Conservation (phyloP, 257 asterid genomes). For the Nicotiana benthamiana region DNA sequence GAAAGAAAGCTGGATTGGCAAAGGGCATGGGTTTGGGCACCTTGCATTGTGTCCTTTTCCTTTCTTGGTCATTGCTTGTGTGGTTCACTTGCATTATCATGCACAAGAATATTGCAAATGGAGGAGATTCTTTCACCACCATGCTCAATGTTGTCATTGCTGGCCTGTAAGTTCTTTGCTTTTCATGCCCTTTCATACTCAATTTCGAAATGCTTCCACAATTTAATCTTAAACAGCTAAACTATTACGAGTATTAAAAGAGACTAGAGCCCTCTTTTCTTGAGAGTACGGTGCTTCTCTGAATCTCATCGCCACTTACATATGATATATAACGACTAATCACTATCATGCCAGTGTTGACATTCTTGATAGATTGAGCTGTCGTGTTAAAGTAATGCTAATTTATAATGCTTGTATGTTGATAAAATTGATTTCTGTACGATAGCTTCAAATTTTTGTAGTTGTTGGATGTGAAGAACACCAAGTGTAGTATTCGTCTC, state of each 20-base stretch:
- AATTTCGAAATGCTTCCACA: neutral
- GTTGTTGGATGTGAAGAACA: neutral
- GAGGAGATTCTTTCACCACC: constrained; percentile 93
- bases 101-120: constrained; percentile 80
- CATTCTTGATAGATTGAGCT: neutral
- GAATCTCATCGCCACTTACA: neutral
- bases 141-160: constrained; percentile 97
- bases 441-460: neutral
- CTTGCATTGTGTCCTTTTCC: constrained; percentile 79
- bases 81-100: constrained; percentile 94
- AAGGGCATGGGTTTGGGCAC: constrained; percentile 94
- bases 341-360: neutral
- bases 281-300: neutral
- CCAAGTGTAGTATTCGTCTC: neutral
- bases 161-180: constrained; percentile 63
- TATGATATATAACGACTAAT: neutral
- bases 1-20: constrained; percentile 85
- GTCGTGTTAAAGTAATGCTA: neutral
- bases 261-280: neutral
- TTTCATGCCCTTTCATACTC: neutral
- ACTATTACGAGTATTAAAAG: neutral
- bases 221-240: neutral
- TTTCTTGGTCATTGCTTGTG: constrained; percentile 91
- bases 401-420: neutral
- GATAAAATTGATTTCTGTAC: neutral